Evolutionary conservation across 805 yeast species (phyloP).

Genomic region (Metschnikowia chrysomelidarum): DNA sequence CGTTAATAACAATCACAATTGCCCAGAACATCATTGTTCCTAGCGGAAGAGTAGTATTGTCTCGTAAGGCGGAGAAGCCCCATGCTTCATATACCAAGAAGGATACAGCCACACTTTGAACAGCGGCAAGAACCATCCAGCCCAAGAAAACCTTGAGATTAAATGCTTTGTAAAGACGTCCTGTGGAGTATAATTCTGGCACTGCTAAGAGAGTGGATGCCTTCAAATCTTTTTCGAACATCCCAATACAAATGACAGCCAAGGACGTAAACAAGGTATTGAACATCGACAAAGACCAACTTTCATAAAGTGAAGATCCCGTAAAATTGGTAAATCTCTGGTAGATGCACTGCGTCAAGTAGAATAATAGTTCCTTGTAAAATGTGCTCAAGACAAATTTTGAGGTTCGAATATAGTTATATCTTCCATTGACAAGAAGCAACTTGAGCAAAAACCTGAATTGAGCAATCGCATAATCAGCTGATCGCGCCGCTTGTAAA

Average conservation of each 20-base stretch:
- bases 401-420: constrained; percentile 88
- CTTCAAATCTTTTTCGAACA: constrained; percentile 86
- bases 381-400: constrained; percentile 92
- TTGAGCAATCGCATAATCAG: constrained; percentile 95
- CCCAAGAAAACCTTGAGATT: constrained; percentile 63
- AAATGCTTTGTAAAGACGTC: constrained; percentile 73
- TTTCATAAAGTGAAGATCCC: constrained; percentile 90
- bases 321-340: constrained; percentile 87
- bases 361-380: constrained; percentile 89
- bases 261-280: constrained; percentile 93
- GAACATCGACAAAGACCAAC: constrained; percentile 96
- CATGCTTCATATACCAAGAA: constrained; percentile 66
- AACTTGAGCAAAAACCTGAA: constrained; percentile 81
- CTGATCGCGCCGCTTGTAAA: constrained; percentile 90
- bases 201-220: constrained; percentile 88
- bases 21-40: constrained; percentile 77
- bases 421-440: constrained; percentile 90
- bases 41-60: constrained; percentile 77
- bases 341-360: constrained; percentile 81
- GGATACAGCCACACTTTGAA: constrained; percentile 67
- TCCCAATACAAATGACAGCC: constrained; percentile 91
- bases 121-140: constrained; percentile 78
- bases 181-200: constrained; percentile 83
- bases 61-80: constrained; percentile 67
- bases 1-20: constrained; percentile 67